Evolutionary conservation across 257 asterid species (phyloP).

Genomic region (Nicotiana otophora): DNA sequence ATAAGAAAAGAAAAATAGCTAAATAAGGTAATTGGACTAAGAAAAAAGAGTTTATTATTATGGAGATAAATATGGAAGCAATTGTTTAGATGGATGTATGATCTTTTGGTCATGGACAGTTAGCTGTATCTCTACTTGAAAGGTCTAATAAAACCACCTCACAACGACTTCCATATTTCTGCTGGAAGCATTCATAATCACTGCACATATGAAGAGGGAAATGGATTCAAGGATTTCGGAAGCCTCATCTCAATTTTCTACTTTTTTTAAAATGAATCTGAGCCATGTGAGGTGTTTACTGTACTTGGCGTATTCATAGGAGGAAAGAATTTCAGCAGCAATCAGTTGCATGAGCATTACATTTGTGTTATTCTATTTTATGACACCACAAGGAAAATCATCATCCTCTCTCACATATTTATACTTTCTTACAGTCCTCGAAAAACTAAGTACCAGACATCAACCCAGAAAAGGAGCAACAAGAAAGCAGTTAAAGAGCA

Average conservation of each 20-base stretch:
- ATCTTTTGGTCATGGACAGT: neutral
- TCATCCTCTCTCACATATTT: constrained; percentile 6
- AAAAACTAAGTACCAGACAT: constrained; percentile 41
- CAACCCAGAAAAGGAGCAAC: constrained; percentile 40
- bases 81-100: neutral
- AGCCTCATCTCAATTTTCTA: neutral
- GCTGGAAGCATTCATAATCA: neutral
- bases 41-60: neutral
- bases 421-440: constrained; percentile 32
- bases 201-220: neutral
- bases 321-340: neutral
- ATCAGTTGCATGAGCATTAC: neutral
- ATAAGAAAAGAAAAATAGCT: neutral
- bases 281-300: neutral
- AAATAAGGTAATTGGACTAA: neutral
- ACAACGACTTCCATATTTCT: neutral
- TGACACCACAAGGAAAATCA: neutral
- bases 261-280: neutral
- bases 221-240: neutral
- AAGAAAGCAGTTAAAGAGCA: constrained; percentile 38
- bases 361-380: neutral
- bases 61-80: neutral
- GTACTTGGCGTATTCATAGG: neutral
- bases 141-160: neutral
- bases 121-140: neutral